Evolutionary conservation across 1,139 yeast genomes (phyloP).

Genomic region (Zygosaccharomyces pseudobailii): DNA sequence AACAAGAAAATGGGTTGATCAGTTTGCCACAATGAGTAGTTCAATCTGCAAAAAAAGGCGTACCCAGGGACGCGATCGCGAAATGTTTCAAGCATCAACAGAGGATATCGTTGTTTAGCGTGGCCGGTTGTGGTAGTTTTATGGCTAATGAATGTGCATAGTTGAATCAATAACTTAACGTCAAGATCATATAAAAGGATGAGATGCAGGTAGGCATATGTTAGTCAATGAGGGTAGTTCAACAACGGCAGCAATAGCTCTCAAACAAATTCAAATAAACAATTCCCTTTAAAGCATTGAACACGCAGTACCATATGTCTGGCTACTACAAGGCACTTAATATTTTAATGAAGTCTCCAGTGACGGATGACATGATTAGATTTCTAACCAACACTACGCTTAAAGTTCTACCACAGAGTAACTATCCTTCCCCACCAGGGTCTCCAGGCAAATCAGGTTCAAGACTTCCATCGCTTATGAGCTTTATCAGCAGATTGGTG

Average conservation of each 20-base stretch:
- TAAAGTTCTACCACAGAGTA: constrained; percentile 24
- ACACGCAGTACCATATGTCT: constrained; percentile 16
- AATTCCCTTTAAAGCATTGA: neutral
- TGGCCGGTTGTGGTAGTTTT: constrained; percentile 4
- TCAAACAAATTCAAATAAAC: neutral
- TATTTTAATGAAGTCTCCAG: constrained; percentile 33
- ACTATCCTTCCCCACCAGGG: constrained; percentile 19
- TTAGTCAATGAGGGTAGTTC: neutral
- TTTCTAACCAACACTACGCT: constrained; percentile 30
- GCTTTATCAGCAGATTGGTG: constrained; percentile 65
- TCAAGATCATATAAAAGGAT: constrained; percentile 2
- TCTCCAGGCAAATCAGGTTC: constrained; percentile 14
- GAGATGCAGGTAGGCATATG: neutral
- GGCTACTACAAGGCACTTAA: constrained; percentile 28
- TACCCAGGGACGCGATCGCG: constrained; percentile 4
- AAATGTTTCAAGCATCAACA: neutral
- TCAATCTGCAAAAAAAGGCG: neutral
- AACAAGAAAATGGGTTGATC: constrained; percentile 1
- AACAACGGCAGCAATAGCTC: neutral
- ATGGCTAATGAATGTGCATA: neutral
- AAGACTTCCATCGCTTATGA: constrained; percentile 60
- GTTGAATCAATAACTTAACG: neutral
- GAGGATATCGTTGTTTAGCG: neutral
- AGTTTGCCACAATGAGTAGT: neutral
- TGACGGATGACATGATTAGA: constrained; percentile 33